Evolutionary conservation across 192 early-diverging fungal species (phyloP).

Genomic region (Coemansia sp.): DNA sequence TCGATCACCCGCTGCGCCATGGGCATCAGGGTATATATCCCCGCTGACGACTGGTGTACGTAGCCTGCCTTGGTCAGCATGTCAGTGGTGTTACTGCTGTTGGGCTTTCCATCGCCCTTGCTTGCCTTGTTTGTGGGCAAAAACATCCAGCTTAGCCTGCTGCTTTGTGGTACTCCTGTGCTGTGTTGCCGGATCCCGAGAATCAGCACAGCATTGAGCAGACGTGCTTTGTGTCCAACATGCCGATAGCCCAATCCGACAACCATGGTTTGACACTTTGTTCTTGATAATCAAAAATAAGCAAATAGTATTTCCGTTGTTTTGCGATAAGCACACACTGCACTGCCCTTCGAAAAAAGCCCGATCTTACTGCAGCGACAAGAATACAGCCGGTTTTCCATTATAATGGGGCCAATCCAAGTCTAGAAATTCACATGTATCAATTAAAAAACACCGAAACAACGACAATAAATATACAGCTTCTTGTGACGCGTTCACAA

Average conservation of each 20-base stretch:
- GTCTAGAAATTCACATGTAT: no score
- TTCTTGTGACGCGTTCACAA: neutral
- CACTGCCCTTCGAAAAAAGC: neutral
- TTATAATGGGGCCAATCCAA: neutral
- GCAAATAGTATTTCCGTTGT: neutral
- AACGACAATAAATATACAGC: neutral
- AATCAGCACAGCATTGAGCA: neutral
- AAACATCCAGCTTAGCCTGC: slow-evolving; percentile 51
- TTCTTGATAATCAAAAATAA: neutral
- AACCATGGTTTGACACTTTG: neutral
- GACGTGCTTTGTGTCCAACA: neutral
- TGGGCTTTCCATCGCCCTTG: slow-evolving; percentile 3
- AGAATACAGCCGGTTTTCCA: neutral
- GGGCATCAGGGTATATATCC: slow-evolving; percentile 85
- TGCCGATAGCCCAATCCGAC: neutral
- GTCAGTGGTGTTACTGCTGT: slow-evolving; percentile 15
- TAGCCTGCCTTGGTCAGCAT: slow-evolving; percentile 53
- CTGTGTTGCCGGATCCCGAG: slow-evolving; percentile 10
- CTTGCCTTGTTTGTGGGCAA: slow-evolving; percentile 42
- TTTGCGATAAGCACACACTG: neutral
- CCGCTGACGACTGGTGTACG: slow-evolving; percentile 77
- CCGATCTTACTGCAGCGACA: neutral
- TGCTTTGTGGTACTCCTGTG: slow-evolving; percentile 23
- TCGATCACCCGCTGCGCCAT: slow-evolving; percentile 71
- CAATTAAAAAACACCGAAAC: neutral